Percentiles rank a stretch among this genome's conserved stretches.
Evolutionary conservation across 1,139 yeast genomes (phyloP).

Genomic region (Magnusiomyces clavatus): DNA sequence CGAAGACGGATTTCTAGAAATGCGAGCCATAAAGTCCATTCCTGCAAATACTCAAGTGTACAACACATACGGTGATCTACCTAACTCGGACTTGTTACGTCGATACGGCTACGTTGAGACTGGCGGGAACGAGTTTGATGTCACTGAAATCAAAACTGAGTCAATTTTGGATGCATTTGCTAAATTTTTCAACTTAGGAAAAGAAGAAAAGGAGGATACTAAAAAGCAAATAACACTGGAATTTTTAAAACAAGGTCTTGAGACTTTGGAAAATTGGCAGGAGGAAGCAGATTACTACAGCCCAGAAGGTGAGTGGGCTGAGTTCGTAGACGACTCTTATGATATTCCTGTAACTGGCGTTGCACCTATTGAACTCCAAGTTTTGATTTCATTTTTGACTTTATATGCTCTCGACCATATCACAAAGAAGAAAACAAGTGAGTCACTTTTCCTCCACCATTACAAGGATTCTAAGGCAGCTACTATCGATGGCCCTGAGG

Average conservation of each 20-base stretch:
- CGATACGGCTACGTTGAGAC: conserved; percentile 86
- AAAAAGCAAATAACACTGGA: conserved; percentile 10
- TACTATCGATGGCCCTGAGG: conserved; percentile 6
- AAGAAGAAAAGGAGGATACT: conserved; percentile 11
- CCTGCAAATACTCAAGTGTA: conserved; percentile 63
- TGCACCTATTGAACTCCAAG: conserved; percentile 18
- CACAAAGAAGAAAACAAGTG: conserved; percentile 8
- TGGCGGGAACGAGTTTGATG: conserved; percentile 68
- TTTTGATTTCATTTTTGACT: conserved; percentile 10
- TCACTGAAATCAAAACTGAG: conserved; percentile 52
- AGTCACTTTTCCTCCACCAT: conserved; percentile 14
- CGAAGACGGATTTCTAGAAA: conserved; percentile 40
- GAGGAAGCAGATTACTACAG: conserved; percentile 8
- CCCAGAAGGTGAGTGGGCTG: conserved; percentile 9
- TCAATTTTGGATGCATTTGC: conserved; percentile 2
- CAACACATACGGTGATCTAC: conserved; percentile 85
- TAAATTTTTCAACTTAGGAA: conserved; percentile 20
- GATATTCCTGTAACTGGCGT: conserved; percentile 25
- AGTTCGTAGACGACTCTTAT: conserved; percentile 28
- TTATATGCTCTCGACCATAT: conserved; percentile 1
- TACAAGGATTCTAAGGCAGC: conserved; percentile 9
- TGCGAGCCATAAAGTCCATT: conserved; percentile 64
- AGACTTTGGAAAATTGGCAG: conserved; percentile 8
- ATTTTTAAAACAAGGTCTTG: conserved; percentile 5
- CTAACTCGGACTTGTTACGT: conserved; percentile 80